Base-by-base conservation (phyloP, 2,329 filamentous ascomycete species). In the Ustulina deusta region DNA sequence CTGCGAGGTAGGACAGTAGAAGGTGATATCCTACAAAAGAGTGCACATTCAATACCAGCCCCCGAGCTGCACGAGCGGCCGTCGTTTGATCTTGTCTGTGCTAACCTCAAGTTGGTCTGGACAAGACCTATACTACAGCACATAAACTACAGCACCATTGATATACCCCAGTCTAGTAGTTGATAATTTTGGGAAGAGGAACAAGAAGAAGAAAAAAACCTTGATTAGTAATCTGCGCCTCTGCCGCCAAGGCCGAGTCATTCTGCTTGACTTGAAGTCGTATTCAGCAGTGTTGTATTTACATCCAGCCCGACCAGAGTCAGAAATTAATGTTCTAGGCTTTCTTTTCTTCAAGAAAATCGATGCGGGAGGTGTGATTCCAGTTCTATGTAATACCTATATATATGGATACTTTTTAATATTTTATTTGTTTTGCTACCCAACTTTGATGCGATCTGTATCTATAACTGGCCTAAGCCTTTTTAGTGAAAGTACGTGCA, bases 171-270 rank as follows among this genome's bases (percentile, higher is more conserved):
- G 7, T 25, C 3, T 25, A 4, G 7, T 25, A 36, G 29, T 7
- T 32, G 29, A 32, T 7, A 32, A 4, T 3, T 7, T 32, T 32
- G 29, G 29, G 3, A 32, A 32, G 7, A 3, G 29, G 10, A 22
- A 46, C 7, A 25, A 22, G n/a, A 22, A 46, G 4, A 38, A 27
- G 20, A 25, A 36, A 36, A 46, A 36, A 25, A 20, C 44, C 36
- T 34, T 42, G 22, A 36, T 27, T 32, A 2, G 2, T 36, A 11
- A 32, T 44, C 17, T 9, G 48, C 11, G 22, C 25, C 25, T 57
- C 20, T 17, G 34, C 44, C 25, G 60, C 49, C 29, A 34, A 63
- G 27, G 27, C 61, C 59, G 58, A 59, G 61, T 59, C 55, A 54
- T 36, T 38, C 20, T 38, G 17, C 22, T 17, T 54, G 36, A 44